A percentile compares a stretch with the other conserved stretches of the same genome.
Evolutionary conservation across 371 early-diverging fungal genomes (phyloP).

Genomic region (Entomophthora muscae): DNA sequence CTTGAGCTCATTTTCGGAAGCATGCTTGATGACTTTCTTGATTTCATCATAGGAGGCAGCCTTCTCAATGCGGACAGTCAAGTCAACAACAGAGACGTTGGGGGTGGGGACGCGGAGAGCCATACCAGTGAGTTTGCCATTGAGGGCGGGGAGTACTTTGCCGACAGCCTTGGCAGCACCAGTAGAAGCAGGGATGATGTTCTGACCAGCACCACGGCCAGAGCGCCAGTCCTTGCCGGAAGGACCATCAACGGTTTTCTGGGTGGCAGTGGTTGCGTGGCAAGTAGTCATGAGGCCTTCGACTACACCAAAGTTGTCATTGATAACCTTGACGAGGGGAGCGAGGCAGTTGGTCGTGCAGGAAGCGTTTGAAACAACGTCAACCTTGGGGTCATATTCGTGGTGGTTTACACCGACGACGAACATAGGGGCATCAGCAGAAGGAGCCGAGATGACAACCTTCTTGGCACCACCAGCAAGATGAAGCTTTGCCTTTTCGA

Average conservation of each 20-base stretch:
- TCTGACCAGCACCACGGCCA: slow-evolving; percentile 91
- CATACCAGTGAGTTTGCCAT: slow-evolving; percentile 98
- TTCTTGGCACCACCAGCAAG: slow-evolving; percentile 89
- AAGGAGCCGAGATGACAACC: slow-evolving; percentile 98
- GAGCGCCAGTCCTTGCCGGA: slow-evolving; percentile 94
- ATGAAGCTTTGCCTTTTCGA: slow-evolving; percentile 77
- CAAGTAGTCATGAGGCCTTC: slow-evolving; percentile 93
- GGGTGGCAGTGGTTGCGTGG: slow-evolving; percentile 97
- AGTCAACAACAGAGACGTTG: slow-evolving; percentile 97
- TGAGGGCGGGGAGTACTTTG: slow-evolving; percentile 92
- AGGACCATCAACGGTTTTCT: slow-evolving; percentile 98
- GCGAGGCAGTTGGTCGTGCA: slow-evolving; percentile 99
- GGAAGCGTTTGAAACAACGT: slow-evolving; percentile 95
- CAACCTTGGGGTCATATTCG: slow-evolving; percentile 64
- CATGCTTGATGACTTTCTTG: slow-evolving; percentile 66
- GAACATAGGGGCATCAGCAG: slow-evolving; percentile 74
- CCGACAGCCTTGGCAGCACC: slow-evolving; percentile 99
- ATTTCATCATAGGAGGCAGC: slow-evolving; percentile 80
- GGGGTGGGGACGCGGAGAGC: slow-evolving; percentile 95
- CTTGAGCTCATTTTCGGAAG: slow-evolving; percentile 63
- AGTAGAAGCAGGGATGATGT: slow-evolving; percentile 99
- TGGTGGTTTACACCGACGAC: slow-evolving; percentile 90
- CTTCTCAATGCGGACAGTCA: slow-evolving; percentile 85
- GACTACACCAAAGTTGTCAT: slow-evolving; percentile 83
- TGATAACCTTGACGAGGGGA: slow-evolving; percentile 94